Evolutionary conservation across 768 basidiomycete genomes (phyloP), one percentile per base, ranked within the genome.

Genomic region (Lactarius psammicola): DNA sequence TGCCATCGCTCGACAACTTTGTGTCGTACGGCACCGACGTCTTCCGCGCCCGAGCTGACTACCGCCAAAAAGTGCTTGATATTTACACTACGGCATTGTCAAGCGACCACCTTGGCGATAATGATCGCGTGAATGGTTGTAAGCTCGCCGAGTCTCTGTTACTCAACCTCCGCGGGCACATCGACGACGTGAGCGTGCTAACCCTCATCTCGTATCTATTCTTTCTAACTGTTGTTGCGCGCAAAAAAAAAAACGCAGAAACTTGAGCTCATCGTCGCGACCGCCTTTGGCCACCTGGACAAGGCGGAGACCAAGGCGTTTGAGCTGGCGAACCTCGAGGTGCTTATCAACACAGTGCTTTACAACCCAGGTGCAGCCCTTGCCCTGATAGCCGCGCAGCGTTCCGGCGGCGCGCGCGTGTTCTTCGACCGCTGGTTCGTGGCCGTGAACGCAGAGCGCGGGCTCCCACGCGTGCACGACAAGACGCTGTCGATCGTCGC

Each of bases 401-500:
- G 79, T 30, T 76, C 86, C 0, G 87, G 86, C n/a, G 78, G 81
- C 42, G 83, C 89, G 0, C 85, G 88, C 42, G 72, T 75, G n/a
- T 93, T 95, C 81, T 94, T 95, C 73, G 85, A 92, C 72, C 82
- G 79, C 68, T 95, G 93, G 93, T 94, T 95, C 73, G 82, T 76
- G 13, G 85, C 85, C 13, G 89, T 94, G 75, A 86, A 86, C 64
- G 72, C 69, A 42, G 78, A 81, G 36, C 79, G 75, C 30, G 82
- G 80, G 56, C 81, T 94, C 40, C 90, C 92, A 15, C 85, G 93
- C 23, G 92, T 96, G 53, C 93, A 96, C 73, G 93, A 95, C 77
- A 94, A 94, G 83, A 93, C 89, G 76, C 78, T 95, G 64, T 85
- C 84, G 70, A 85, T 95, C 63, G 74, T 91, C 64, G 86, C 93